Evolutionary conservation across 768 basidiomycete genomes (phyloP).

Genomic region (Tylopilus subfusipes): DNA sequence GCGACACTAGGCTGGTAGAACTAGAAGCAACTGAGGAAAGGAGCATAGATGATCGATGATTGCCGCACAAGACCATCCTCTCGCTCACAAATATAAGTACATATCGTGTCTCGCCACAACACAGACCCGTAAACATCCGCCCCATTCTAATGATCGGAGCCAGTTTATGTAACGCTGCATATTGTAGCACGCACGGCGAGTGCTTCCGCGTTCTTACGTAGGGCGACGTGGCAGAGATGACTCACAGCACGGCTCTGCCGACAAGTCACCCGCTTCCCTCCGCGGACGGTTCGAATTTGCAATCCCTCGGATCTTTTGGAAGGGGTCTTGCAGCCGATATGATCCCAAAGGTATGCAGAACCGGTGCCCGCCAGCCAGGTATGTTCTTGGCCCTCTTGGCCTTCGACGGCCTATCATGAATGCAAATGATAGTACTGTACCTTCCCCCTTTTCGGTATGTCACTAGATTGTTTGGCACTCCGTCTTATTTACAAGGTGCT

Average conservation of each 20-base stretch:
- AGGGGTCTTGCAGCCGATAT: not conserved
- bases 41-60: no score
- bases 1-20: no score
- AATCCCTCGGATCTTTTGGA: not conserved
- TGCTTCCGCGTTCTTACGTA: not conserved
- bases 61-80: no score
- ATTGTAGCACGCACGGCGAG: not conserved
- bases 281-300: not conserved
- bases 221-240: not conserved
- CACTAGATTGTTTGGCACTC: not conserved
- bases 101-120: not conserved
- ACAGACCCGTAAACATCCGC: not conserved
- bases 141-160: not conserved
- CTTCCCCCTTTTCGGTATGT: no score
- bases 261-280: not conserved
- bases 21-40: not conserved
- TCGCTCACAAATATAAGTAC: not conserved
- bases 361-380: not conserved
- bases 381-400: not conserved
- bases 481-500: not conserved
- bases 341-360: not conserved
- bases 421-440: not conserved
- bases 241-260: not conserved
- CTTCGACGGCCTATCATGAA: not conserved
- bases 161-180: no score